Percentiles rank a stretch among this genome's conserved stretches.
Evolutionary conservation across 371 early-diverging fungal species (phyloP).

Genomic region (Dichotomocladium elegans): DNA sequence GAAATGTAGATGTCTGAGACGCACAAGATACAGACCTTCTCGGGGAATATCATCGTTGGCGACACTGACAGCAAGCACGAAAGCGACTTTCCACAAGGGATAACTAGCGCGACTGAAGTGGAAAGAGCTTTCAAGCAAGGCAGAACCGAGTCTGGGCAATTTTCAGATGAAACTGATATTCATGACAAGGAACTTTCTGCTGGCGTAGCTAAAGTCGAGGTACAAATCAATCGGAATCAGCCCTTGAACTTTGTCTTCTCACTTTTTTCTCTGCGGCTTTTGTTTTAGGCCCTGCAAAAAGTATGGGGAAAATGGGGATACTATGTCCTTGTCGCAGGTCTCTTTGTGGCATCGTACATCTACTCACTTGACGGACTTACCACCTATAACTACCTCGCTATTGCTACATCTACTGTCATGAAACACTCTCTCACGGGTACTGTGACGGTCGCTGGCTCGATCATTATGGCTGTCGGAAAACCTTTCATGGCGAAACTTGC

Average conservation of each 20-base stretch:
- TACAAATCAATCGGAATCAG: background rate
- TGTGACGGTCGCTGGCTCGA: conserved; percentile 10
- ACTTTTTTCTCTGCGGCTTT: no score
- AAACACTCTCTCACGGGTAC: conserved; percentile 14
- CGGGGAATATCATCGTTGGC: no score
- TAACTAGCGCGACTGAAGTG: no score
- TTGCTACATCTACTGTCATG: conserved; percentile 9
- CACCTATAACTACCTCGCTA: conserved; percentile 9
- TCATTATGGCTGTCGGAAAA: conserved; percentile 13
- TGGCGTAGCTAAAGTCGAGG: conserved; percentile 16
- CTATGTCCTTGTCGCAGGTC: conserved; percentile 5
- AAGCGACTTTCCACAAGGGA: no score
- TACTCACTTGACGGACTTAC: conserved; percentile 16
- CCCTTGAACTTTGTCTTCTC: no score
- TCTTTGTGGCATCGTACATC: conserved; percentile 5
- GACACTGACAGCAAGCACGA: no score
- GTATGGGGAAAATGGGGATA: conserved; percentile 18
- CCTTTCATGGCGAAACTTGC: conserved; percentile 17
- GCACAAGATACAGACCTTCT: no score
- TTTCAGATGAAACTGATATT: background rate
- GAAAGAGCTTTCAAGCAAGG: no score
- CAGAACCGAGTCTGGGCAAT: no score
- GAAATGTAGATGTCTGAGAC: no score
- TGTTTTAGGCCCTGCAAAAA: conserved; percentile 8
- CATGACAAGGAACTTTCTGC: background rate